Conservation (phyloP, 2,329 filamentous ascomycete species). For the Pestalotiopsis sp. region DNA sequence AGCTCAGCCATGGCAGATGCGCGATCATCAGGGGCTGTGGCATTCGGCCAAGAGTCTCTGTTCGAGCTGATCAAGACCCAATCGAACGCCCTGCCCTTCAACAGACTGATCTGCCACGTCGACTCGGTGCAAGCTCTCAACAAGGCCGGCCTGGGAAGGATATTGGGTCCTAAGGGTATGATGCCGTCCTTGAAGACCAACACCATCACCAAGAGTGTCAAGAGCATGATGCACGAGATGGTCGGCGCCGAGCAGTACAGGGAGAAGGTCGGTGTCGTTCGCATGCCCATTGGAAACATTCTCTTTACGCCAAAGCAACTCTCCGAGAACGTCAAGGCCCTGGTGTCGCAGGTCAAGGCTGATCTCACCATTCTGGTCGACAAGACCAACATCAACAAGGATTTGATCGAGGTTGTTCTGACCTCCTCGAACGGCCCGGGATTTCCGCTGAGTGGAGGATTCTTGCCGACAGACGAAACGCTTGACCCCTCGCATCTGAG, state of each 20-base stretch:
- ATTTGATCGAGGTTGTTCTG: constrained; percentile 76
- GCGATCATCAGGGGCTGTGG: constrained; percentile 73
- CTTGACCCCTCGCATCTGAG: constrained; percentile 56
- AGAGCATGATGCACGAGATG: constrained; percentile 75
- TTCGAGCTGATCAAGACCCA: constrained; percentile 74
- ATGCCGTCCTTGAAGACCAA: constrained; percentile 91
- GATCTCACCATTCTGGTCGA: constrained; percentile 71
- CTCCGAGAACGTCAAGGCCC: constrained; percentile 78
- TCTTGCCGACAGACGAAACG: constrained; percentile 63
- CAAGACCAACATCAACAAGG: constrained; percentile 67
- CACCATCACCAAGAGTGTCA: constrained; percentile 84
- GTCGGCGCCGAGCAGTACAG: constrained; percentile 85
- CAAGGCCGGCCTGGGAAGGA: constrained; percentile 77
- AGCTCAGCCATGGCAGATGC: constrained; percentile 76
- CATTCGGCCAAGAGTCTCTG: constrained; percentile 84
- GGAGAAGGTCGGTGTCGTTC: constrained; percentile 81
- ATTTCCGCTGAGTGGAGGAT: constrained; percentile 81
- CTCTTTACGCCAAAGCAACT: constrained; percentile 87
- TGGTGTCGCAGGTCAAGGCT: constrained; percentile 76
- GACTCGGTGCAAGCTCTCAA: constrained; percentile 77
- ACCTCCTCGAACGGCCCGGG: constrained; percentile 87
- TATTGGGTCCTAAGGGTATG: constrained; percentile 85
- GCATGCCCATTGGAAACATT: constrained; percentile 89
- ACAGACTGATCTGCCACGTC: constrained; percentile 83
- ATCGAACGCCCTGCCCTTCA: constrained; percentile 80